phyloP scores from a whole-genome alignment of 2,329 filamentous ascomycete genomes.

The Bipolaris cookei region DNA sequence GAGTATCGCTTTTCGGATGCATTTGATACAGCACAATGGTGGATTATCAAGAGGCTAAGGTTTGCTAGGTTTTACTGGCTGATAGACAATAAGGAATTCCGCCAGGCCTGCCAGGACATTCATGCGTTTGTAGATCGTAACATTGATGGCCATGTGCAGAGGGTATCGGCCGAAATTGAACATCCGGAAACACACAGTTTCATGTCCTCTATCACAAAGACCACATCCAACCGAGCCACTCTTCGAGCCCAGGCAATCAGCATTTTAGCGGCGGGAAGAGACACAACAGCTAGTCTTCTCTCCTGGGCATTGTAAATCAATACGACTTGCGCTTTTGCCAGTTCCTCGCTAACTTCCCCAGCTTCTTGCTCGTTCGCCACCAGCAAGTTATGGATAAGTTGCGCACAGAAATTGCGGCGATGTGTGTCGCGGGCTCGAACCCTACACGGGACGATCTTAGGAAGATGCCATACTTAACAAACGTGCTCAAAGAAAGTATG shows the following conservation, averaged over 20 bases:
- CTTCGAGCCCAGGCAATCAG: too few species aligned
- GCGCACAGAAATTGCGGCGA: constrained; percentile 41
- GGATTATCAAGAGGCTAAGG: constrained; percentile 45
- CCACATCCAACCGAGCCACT: too few species aligned
- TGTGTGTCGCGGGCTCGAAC: constrained; percentile 45
- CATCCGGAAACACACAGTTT: too few species aligned
- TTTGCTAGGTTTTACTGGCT: constrained; percentile 54
- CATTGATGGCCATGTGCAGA: constrained; percentile 38
- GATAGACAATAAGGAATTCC: constrained; percentile 44
- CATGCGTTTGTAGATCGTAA: constrained; percentile 52
- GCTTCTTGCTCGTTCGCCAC: constrained; percentile 43
- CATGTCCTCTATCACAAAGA: too few species aligned
- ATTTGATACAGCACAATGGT: constrained; percentile 49
- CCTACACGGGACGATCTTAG: constrained; percentile 52
- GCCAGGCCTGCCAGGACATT: constrained; percentile 24
- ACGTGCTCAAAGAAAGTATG: constrained; percentile 51
- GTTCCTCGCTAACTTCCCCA: constrained; percentile 51
- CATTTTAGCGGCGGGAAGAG: too few species aligned
- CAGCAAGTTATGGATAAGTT: constrained; percentile 41
- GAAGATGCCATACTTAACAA: constrained; percentile 35
- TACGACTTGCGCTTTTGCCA: too few species aligned
- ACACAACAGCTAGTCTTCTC: too few species aligned
- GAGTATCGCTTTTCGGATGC: constrained; percentile 44
- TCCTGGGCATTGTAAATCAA: too few species aligned
- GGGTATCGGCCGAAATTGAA: too few species aligned